A percentile compares a stretch with the other conserved stretches of the same genome.
These are phyloP conservation scores for Dendrobium huoshanense DNA, from an alignment of 106 monocot genomes.

Conservation along the genomic window DNA sequence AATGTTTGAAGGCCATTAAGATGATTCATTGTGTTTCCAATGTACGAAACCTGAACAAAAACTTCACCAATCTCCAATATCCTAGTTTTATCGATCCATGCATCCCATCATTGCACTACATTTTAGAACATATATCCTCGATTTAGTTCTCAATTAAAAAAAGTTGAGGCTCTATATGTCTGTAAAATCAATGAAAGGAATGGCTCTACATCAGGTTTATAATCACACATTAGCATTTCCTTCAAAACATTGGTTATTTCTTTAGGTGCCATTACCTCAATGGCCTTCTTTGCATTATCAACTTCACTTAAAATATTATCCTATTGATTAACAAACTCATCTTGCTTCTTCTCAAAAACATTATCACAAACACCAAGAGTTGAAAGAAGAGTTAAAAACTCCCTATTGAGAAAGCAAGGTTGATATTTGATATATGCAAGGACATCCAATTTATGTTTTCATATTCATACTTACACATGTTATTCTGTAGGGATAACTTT, in stretches of 20 bases:
- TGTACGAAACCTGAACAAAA: constrained; percentile 61
- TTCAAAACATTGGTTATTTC: constrained; percentile 61
- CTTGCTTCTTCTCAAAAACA: constrained; percentile 65
- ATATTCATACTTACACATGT: constrained; percentile 88
- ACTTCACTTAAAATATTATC: constrained; percentile 52
- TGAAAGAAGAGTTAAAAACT: constrained; percentile 84
- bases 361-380: constrained; percentile 65
- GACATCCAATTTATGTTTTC: constrained; percentile 67
- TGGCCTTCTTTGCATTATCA: constrained; percentile 43
- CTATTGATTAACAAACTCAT: constrained; percentile 39
- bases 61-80: constrained; percentile 70
- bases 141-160: constrained; percentile 64
- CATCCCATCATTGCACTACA: constrained; percentile 92
- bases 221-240: constrained; percentile 64
- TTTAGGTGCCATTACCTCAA: constrained; percentile 51
- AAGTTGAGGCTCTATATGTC: constrained; percentile 63
- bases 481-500: constrained; percentile 69
- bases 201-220: constrained; percentile 69
- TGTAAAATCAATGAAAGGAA: constrained; percentile 71
- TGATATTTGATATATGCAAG: constrained; percentile 78
- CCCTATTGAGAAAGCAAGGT: constrained; percentile 77
- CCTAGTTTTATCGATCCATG: constrained; percentile 62
- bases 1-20: constrained; percentile 16
- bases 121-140: constrained; percentile 71
- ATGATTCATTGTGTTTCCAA: constrained; percentile 7